phyloP scores from a whole-genome alignment of 2,329 filamentous ascomycete species.

The Westerdykella ornata region DNA sequence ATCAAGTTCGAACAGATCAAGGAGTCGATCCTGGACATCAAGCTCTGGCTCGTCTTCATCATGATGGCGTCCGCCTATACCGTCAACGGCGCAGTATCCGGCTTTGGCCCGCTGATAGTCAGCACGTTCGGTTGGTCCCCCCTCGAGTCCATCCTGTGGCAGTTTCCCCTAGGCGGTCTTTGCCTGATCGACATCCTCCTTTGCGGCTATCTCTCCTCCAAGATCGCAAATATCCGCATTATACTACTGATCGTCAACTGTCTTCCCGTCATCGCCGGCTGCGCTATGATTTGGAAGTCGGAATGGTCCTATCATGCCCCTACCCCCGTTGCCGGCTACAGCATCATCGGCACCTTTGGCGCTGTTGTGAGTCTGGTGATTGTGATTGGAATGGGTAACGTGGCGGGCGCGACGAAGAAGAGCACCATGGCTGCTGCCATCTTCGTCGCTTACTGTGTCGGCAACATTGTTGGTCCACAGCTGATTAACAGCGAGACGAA shows the following conservation, averaged over 20 bases:
- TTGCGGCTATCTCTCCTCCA: constrained; percentile 58
- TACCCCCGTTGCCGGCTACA: constrained; percentile 63
- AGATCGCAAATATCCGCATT: constrained; percentile 57
- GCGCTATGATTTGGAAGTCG: constrained; percentile 66
- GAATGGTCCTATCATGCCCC: constrained; percentile 57
- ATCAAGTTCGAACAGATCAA: constrained; percentile 48
- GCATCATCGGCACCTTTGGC: constrained; percentile 66
- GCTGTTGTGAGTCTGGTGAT: constrained; percentile 60
- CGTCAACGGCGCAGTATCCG: constrained; percentile 41
- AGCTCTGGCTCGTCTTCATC: constrained; percentile 37
- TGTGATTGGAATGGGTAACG: constrained; percentile 57
- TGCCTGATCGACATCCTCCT: constrained; percentile 60
- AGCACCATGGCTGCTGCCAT: constrained; percentile 67
- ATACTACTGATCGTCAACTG: constrained; percentile 60
- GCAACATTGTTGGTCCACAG: constrained; percentile 70
- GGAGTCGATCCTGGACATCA: constrained; percentile 45
- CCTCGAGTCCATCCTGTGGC: constrained; percentile 45
- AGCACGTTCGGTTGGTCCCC: constrained; percentile 40
- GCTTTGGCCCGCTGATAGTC: constrained; percentile 35
- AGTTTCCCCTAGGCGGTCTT: constrained; percentile 67
- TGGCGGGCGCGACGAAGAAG: constrained; percentile 72
- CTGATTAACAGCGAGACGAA: constrained; percentile 62
- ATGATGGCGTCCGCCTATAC: constrained; percentile 52
- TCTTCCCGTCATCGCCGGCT: constrained; percentile 68
- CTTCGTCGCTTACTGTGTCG: constrained; percentile 68